A percentile compares a stretch with the other conserved stretches of the same genome.
These are phyloP conservation scores for Arxiozyma slooffiae DNA, from an alignment of 1,139 yeast species.

Conservation along the genomic window DNA sequence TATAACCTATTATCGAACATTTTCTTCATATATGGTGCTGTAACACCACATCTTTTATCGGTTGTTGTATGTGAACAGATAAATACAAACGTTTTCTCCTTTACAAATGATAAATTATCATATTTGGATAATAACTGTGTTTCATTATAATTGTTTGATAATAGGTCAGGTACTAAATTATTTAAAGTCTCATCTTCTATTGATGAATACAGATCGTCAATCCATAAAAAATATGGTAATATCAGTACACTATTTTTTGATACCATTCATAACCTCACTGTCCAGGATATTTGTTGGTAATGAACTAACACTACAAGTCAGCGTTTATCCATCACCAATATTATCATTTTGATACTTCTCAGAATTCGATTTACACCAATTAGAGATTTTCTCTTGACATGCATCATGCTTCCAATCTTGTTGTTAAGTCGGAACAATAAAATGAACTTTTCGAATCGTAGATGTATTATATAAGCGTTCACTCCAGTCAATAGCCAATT, in stretches of 20 bases:
- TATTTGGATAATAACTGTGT: slow-evolving; percentile 16
- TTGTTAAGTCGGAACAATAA: slow-evolving; percentile 73
- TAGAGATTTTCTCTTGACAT: slow-evolving; percentile 39
- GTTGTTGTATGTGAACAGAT: slow-evolving; percentile 84
- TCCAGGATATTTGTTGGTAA: slow-evolving; percentile 38
- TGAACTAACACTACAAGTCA: slow-evolving; percentile 48
- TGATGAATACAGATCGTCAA: slow-evolving; percentile 41
- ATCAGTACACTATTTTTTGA: slow-evolving; percentile 51
- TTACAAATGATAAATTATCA: slow-evolving; percentile 32
- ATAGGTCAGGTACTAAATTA: slow-evolving; percentile 38
- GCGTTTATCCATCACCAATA: slow-evolving; percentile 28
- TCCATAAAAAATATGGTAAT: slow-evolving; percentile 72
- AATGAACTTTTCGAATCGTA: slow-evolving; percentile 57
- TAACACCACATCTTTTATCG: slow-evolving; percentile 86
- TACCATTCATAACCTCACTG: slow-evolving; percentile 36
- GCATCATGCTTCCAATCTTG: slow-evolving; percentile 82
- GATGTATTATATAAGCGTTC: slow-evolving; percentile 62
- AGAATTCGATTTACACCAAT: slow-evolving; percentile 37
- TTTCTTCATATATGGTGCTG: slow-evolving; percentile 85
- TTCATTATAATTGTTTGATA: slow-evolving; percentile 19
- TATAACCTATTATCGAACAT: slow-evolving; percentile 67
- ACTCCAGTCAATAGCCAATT: slow-evolving; percentile 42
- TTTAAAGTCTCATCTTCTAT: slow-evolving; percentile 41
- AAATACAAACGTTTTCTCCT: slow-evolving; percentile 50
- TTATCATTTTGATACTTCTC: slow-evolving; percentile 13